Base-by-base conservation (phyloP, 805 yeast species). In the Lipomyces sp. region DNA sequence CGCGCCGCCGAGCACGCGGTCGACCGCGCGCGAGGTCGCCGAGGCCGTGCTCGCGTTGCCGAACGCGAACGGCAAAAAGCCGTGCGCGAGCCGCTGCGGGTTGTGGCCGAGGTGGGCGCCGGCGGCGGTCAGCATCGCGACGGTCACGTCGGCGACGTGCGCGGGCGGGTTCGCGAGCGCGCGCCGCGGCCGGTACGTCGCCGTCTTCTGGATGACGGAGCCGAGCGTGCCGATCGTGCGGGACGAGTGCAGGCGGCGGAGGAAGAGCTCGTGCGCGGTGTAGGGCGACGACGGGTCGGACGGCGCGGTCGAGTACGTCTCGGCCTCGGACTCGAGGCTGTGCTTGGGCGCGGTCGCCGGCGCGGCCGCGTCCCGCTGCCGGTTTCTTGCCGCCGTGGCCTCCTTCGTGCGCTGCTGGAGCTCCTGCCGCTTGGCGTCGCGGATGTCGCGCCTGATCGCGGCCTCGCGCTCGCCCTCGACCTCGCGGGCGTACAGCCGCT, bases 41-140 rank as follows among this genome's bases (percentile, higher is more conserved):
- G 10, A 6, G 10, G 10, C 29, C 6, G 29, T 7, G 10, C 10
- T 10, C 6, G 29, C 29, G 57, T 79, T 84, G 48, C 98, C 98
- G 64, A 84, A 84, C 39, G 91, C 77, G 67, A 76, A 93, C 10
- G 95, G 90, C 68, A 89, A 91, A 45, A 90, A 86, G 24, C 84
- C 77, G 8, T 89, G 81, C 61, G 95, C 81, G 32, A 69, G 53
- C n/a, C 51, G 49, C 21, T 37, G 45, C 21, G 43, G 22, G n/a
- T 95, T 78, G 61, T 91, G 97, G 26, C 98, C 98, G 60, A 93
- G 73, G 68, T 93, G 98, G 40, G 91, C 91, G 45, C 96, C 97
- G 0, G 97, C 87, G 2, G 96, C 91, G 68, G 91, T 67, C 46
- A 93, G 74, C 50, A 81, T 81, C 28, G 87, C 73, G 33, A 89